A percentile compares a stretch with the other conserved stretches of the same genome.
Evolutionary conservation across 768 basidiomycete species (phyloP).

Genomic region (Russula sp.): DNA sequence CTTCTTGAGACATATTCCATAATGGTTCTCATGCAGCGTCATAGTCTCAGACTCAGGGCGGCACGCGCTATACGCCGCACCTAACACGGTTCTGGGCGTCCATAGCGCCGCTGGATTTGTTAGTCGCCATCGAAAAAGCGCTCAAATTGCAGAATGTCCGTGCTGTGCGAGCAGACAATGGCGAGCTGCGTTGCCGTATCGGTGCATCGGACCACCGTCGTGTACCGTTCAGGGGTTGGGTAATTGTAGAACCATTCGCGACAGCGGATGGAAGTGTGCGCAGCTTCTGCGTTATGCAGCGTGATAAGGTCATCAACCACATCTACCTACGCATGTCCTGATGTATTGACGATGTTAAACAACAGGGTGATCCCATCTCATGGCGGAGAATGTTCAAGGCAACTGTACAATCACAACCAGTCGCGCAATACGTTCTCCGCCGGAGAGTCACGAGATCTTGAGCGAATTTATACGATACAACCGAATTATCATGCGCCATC

Average conservation of each 20-base stretch:
- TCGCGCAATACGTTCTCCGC: conserved; percentile 52
- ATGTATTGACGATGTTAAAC: neutral
- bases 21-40: neutral
- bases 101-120: conserved; percentile 44
- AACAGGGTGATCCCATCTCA: conserved; percentile 66
- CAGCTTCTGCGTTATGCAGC: conserved; percentile 62
- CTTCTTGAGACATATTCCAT: neutral
- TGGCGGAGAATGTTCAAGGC: conserved; percentile 74
- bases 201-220: conserved; percentile 62
- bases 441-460: neutral
- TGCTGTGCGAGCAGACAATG: conserved; percentile 2
- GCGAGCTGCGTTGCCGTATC: conserved; percentile 38
- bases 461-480: neutral
- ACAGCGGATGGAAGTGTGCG: conserved; percentile 39
- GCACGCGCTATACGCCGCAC: conserved; percentile 62
- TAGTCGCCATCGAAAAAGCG: conserved; percentile 47
- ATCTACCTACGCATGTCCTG: neutral
- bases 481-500: neutral
- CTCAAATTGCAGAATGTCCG: conserved; percentile 40
- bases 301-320: conserved; percentile 48
- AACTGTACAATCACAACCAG: conserved; percentile 41
- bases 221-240: conserved; percentile 64
- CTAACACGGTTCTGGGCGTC: conserved; percentile 77
- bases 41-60: conserved; percentile 78
- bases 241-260: conserved; percentile 57